phyloP scores from a whole-genome alignment of 169 alveolate species.

The Condylostoma magnum region DNA sequence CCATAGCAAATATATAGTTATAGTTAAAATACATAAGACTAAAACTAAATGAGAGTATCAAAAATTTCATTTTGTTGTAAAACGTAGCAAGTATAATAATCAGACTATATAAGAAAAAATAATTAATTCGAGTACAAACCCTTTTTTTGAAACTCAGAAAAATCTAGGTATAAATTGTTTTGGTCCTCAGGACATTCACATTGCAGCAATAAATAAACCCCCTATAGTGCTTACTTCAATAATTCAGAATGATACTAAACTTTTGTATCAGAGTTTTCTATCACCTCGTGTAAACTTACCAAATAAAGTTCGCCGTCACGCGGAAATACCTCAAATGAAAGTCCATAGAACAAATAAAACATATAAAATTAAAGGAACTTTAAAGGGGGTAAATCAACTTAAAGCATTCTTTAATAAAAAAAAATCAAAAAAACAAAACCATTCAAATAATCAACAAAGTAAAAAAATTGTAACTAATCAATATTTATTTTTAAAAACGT shows the following conservation, averaged over 20 bases:
- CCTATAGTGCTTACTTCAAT: not conserved
- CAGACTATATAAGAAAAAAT: slow-evolving; percentile 17
- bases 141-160: not conserved
- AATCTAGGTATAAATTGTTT: not conserved
- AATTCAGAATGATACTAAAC: slow-evolving; percentile 10
- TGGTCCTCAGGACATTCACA: slow-evolving; percentile 25
- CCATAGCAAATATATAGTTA: not conserved
- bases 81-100: slow-evolving; percentile 2
- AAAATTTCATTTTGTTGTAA: slow-evolving; percentile 1
- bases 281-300: slow-evolving; percentile 24
- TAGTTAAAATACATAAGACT: not conserved
- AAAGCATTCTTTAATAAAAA: not conserved
- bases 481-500: not conserved
- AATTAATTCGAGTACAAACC: not conserved
- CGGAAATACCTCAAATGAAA: slow-evolving; percentile 15
- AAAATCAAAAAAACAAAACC: not conserved
- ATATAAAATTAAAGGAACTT: not conserved
- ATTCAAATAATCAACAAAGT: slow-evolving; percentile 3
- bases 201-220: not conserved
- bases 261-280: slow-evolving; percentile 6
- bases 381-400: not conserved
- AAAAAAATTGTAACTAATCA: not conserved
- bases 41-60: not conserved
- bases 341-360: not conserved
- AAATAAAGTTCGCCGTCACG: not conserved